Evolutionary conservation across 805 yeast species (phyloP).

Genomic region (Hanseniaspora valbyensis): DNA sequence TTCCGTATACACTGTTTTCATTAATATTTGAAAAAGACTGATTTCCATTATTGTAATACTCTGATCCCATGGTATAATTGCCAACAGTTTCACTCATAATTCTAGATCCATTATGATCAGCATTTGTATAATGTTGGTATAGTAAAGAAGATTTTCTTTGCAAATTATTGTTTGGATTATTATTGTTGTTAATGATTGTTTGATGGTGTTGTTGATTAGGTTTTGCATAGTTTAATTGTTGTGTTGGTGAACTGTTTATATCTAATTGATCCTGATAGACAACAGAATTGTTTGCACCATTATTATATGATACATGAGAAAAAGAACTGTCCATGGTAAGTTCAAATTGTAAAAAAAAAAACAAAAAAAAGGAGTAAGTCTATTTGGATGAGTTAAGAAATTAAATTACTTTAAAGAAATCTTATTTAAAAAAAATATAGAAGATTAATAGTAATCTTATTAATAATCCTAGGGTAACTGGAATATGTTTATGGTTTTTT

Average conservation of each 20-base stretch:
- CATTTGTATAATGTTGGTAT: conserved; percentile 10
- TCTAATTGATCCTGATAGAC: conserved; percentile 11
- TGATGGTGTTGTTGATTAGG: not conserved
- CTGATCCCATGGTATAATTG: not conserved
- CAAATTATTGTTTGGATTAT: not conserved
- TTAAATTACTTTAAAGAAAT: too few species aligned
- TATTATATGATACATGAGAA: conserved; percentile 4
- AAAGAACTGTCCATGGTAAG: conserved; percentile 10
- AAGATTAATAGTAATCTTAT: too few species aligned
- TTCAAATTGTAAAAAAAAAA: too few species aligned
- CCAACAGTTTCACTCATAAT: conserved; percentile 3
- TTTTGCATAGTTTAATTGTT: conserved; percentile 2
- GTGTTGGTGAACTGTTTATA: conserved; percentile 7
- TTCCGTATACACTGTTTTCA: not conserved
- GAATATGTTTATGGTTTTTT: too few species aligned
- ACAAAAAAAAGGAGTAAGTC: too few species aligned
- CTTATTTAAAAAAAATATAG: too few species aligned
- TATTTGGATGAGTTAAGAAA: too few species aligned
- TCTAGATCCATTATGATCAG: not conserved
- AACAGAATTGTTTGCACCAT: conserved; percentile 9
- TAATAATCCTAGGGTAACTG: too few species aligned
- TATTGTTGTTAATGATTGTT: not conserved
- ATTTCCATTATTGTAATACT: conserved; percentile 1
- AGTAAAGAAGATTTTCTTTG: conserved; percentile 14
- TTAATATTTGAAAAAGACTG: conserved; percentile 5